phyloP scores from a whole-genome alignment of 2,329 filamentous ascomycete genomes.

The Fusarium ramigenum region DNA sequence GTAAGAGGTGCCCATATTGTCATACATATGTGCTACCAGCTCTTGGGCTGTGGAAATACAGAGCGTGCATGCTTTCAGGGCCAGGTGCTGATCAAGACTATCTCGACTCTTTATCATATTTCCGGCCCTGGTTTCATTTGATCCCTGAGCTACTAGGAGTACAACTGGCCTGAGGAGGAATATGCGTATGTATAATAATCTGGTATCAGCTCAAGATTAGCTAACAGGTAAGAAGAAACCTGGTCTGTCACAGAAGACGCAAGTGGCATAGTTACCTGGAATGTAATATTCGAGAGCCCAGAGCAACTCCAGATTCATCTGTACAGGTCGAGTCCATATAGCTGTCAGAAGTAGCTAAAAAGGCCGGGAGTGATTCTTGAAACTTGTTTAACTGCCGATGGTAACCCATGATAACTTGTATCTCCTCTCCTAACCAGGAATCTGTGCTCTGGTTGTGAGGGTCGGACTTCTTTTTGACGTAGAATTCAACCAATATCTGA shows the following conservation, averaged over 20 bases:
- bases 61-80: neutral
- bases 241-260: neutral
- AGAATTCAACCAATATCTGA: neutral
- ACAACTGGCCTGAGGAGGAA: neutral
- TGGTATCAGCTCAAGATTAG: neutral
- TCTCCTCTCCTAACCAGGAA: neutral
- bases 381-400: neutral
- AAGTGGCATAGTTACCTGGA: neutral
- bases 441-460: neutral
- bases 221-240: neutral
- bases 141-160: neutral
- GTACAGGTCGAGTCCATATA: fast-evolving
- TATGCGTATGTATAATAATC: neutral
- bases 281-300: neutral
- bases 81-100: neutral
- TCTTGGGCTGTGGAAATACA: neutral
- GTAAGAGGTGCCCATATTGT: neutral
- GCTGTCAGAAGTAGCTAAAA: neutral
- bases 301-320: neutral
- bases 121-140: neutral
- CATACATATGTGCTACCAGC: neutral
- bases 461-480: neutral
- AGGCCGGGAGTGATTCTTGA: neutral
- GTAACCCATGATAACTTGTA: neutral
- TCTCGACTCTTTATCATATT: neutral